Base-by-base conservation (phyloP, 2,329 filamentous ascomycete genomes). In the Colletotrichum theobromicola region DNA sequence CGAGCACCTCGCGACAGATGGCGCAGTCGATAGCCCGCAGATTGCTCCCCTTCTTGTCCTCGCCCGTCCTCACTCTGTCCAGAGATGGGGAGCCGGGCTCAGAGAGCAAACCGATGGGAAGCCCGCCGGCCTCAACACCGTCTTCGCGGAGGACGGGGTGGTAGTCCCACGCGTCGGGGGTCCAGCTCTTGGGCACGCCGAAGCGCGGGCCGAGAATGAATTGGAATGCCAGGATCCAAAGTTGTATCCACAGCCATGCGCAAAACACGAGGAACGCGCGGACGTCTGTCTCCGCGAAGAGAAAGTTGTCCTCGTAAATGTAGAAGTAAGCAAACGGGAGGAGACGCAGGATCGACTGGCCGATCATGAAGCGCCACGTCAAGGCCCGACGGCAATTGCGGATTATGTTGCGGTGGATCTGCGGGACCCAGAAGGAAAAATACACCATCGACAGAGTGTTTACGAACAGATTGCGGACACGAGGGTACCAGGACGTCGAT, bases 351-450 rank as follows among this genome's bases (percentile, higher is more conserved):
- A 93, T 79, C 62, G 94, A 97, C 82, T 98, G 94, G 4, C 95
- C 96, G 26, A 95, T 81, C 70, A 98, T 93, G 81, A 98, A 99
- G 74, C 94, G 93, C 95, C 96, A 98, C 5, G 93, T 90, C n/a
- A 98, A 88, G 1, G 96, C 96, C 79, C 94, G 94, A 53, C 96
- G 94, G 83, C 95, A 98, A 84, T 98, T 98, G 68, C 96, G 94
- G 84, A 94, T 92, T 67, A 94, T 88, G 82, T 99, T 99, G 76
- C 97, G 94, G 81, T 94, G 91, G 78, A 98, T 98, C 82, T 99
- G 97, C 0, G 97, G 96, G 1, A 93, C 82, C 96, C 96, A 98
- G 81, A 98, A 93, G 24, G 96, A 98, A 58, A 98, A 90, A 81
- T 98, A 98, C 67, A 90, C 77, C 79, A 96, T 91, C 3, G 91